Evolutionary conservation across 345 rosid genomes (phyloP).

Genomic region (Salix viminalis): DNA sequence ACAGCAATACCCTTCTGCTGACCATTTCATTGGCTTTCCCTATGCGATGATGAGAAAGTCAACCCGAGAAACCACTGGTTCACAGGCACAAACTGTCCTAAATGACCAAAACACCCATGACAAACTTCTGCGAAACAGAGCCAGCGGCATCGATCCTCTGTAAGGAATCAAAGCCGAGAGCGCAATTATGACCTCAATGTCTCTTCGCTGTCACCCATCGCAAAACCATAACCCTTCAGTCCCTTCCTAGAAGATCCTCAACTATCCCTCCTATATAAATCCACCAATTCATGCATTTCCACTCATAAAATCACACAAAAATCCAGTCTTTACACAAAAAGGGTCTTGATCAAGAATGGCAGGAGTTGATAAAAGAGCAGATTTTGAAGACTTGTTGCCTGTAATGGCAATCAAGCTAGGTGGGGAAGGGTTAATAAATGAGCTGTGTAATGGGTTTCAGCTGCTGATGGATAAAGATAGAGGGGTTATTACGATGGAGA

Average conservation of each 20-base stretch:
- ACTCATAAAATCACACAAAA: background rate
- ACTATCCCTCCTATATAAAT: background rate
- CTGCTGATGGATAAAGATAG: constrained; percentile 59
- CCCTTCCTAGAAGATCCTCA: constrained; percentile 36
- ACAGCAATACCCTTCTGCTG: background rate
- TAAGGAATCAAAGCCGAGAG: constrained; percentile 15
- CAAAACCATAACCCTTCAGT: background rate
- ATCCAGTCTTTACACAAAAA: constrained; percentile 36
- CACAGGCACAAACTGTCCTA: background rate
- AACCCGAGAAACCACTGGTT: background rate
- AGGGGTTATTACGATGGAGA: constrained; percentile 71
- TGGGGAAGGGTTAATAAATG: constrained; percentile 68
- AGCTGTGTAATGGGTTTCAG: constrained; percentile 77
- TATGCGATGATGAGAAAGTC: background rate
- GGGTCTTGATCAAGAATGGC: background rate
- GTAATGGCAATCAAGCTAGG: constrained; percentile 75
- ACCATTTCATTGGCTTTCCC: background rate
- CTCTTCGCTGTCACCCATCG: constrained; percentile 48
- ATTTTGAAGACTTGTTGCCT: constrained; percentile 67
- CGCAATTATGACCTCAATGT: constrained; percentile 15
- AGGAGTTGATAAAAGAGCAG: background rate
- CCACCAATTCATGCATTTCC: background rate
- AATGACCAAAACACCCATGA: constrained; percentile 20
- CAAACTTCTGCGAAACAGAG: constrained; percentile 18
- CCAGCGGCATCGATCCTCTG: background rate